phyloP scores from a whole-genome alignment of 129 eudicot species.

The Tanacetum coccineum region DNA sequence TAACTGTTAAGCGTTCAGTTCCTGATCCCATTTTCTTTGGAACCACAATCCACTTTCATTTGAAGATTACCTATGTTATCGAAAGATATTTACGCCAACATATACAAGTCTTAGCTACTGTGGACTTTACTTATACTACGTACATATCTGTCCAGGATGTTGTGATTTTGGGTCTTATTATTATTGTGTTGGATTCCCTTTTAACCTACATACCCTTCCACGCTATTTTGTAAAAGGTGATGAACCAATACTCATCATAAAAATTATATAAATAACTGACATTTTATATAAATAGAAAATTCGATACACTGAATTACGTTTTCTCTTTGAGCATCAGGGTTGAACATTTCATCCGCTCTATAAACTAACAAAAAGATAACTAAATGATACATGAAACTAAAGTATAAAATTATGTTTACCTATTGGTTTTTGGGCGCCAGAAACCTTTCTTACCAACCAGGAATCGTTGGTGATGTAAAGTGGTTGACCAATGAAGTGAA shows the following conservation, averaged over 20 bases:
- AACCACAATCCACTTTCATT: too few relatives aligned
- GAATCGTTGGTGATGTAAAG: slow-evolving; percentile 43
- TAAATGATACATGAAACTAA: slow-evolving; percentile 17
- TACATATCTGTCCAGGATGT: too few relatives aligned
- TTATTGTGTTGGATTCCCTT: too few relatives aligned
- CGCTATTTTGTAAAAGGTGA: neutral
- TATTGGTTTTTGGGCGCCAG: slow-evolving; percentile 61
- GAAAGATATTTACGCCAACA: too few relatives aligned
- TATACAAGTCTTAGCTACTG: too few relatives aligned
- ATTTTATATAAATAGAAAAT: slow-evolving; percentile 7
- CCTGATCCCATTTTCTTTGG: too few relatives aligned
- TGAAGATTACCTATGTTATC: too few relatives aligned
- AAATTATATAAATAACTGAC: slow-evolving; percentile 1
- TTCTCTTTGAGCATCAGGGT: slow-evolving; percentile 19
- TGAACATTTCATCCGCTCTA: slow-evolving; percentile 20
- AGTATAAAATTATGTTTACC: slow-evolving; percentile 9
- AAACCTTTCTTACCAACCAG: slow-evolving; percentile 74
- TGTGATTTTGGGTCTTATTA: too few relatives aligned
- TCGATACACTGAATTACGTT: neutral
- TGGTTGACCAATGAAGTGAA: slow-evolving; percentile 74
- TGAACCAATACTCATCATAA: neutral
- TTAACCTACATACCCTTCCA: neutral
- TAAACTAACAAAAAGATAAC: slow-evolving; percentile 11
- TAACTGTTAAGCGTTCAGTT: too few relatives aligned
- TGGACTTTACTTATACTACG: too few relatives aligned